A percentile compares a stretch with the other conserved stretches of the same genome.
phyloP scores from a whole-genome alignment of 1,139 yeast genomes.

The Yamadazyma dushanensis region DNA sequence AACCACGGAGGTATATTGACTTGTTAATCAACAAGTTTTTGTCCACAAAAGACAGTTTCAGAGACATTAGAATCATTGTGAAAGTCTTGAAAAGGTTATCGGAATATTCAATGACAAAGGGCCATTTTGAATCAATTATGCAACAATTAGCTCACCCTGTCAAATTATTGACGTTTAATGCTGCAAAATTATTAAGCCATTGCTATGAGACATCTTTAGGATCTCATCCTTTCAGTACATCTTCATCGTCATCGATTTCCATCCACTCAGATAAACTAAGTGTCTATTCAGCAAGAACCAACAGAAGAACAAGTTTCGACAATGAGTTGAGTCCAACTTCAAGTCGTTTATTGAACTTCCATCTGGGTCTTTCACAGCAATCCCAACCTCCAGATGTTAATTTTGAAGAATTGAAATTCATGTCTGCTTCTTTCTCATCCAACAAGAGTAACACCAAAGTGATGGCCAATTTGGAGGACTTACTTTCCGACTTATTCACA shows the following conservation, averaged over 20 bases:
- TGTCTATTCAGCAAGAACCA: constrained; percentile 8
- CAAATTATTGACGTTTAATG: constrained; percentile 31
- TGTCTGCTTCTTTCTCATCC: constrained; percentile 9
- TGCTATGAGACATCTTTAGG: constrained; percentile 17
- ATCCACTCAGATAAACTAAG: constrained; percentile 14
- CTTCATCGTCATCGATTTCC: constrained; percentile 10
- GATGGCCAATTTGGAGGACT: constrained; percentile 26
- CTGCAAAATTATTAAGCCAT: constrained; percentile 29
- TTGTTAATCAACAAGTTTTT: constrained; percentile 26
- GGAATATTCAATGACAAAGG: constrained; percentile 27
- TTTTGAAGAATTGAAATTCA: constrained; percentile 12
- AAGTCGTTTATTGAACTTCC: constrained; percentile 5
- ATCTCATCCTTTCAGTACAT: constrained; percentile 7
- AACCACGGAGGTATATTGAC: constrained; percentile 35
- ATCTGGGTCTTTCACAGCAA: constrained; percentile 4
- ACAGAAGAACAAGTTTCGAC: constrained; percentile 12
- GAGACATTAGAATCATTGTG: constrained; percentile 31
- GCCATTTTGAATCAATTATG: constrained; percentile 26
- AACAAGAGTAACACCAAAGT: constrained; percentile 6
- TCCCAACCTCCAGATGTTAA: constrained; percentile 7
- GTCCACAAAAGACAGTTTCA: constrained; percentile 28
- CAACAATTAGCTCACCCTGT: constrained; percentile 22
- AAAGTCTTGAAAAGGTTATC: constrained; percentile 41
- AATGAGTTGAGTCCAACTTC: constrained; percentile 13
- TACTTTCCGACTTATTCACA: constrained; percentile 37